A percentile compares a stretch with the other conserved stretches of the same genome.
These are phyloP conservation scores for Ampelomyces quisqualis DNA, from an alignment of 2,329 filamentous ascomycete genomes.

Conservation along the genomic window DNA sequence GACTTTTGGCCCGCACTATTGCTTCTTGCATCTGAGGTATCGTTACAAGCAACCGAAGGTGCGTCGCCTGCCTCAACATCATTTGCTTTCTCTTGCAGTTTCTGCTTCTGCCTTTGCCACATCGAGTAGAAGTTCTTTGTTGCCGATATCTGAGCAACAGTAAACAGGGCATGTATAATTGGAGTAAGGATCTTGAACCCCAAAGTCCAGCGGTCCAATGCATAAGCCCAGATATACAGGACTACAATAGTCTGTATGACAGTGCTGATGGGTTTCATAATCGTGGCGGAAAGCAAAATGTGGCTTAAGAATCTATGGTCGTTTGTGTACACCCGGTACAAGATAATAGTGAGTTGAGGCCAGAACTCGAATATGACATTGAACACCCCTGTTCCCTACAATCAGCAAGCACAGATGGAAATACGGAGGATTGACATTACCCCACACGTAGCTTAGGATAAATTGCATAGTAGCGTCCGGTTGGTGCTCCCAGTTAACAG, in stretches of 20 bases:
- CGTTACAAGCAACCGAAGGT: too few species aligned
- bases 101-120: slow-evolving; percentile 25
- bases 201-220: slow-evolving; percentile 48
- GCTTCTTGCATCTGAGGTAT: too few species aligned
- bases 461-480: slow-evolving; percentile 33
- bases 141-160: slow-evolving; percentile 48
- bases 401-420: not conserved
- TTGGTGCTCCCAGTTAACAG: slow-evolving; percentile 5
- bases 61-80: not conserved
- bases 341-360: slow-evolving; percentile 50
- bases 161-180: slow-evolving; percentile 47
- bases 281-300: slow-evolving; percentile 42
- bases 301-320: slow-evolving; percentile 44
- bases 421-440: slow-evolving; percentile 7
- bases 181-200: slow-evolving; percentile 50
- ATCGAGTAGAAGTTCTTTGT: slow-evolving; percentile 47
- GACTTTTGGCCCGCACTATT: too few species aligned
- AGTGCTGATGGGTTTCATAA: slow-evolving; percentile 46
- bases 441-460: slow-evolving; percentile 44
- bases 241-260: slow-evolving; percentile 47
- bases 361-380: slow-evolving; percentile 51
- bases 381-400: slow-evolving; percentile 45
- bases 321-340: slow-evolving; percentile 47
- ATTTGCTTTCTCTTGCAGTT: not conserved
- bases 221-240: slow-evolving; percentile 48